These are phyloP conservation scores for Dictyostelium brefeldianum DNA, from an alignment of 78 protist species.

Conservation along the genomic window DNA sequence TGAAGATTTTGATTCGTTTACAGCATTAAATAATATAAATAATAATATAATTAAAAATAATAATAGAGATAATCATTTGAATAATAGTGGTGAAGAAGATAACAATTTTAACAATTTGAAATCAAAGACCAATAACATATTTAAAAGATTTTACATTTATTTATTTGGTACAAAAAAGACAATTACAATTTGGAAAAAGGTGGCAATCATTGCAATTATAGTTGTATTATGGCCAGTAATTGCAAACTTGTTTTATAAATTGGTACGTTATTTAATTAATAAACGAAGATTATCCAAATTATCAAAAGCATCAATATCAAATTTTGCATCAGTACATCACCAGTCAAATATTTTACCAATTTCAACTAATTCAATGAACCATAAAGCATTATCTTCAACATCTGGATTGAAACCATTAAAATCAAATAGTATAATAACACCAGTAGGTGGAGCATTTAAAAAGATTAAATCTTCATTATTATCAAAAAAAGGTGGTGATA, in stretches of 20 bases:
- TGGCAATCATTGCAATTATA: conserved; percentile 10
- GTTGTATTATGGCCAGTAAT: conserved; percentile 56
- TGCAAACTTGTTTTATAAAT: conserved; percentile 28
- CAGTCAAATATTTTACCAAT: neutral
- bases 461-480: conserved; percentile 18
- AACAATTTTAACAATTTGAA: neutral
- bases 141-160: conserved; percentile 34
- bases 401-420: neutral
- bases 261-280: neutral
- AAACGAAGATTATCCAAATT: conserved; percentile 1
- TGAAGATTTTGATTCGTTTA: conserved; percentile 6
- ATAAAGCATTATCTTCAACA: too few species aligned
- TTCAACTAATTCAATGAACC: too few species aligned
- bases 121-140: neutral
- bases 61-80: neutral
- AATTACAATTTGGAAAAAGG: conserved; percentile 31
- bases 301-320: neutral
- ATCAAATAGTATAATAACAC: neutral
- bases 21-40: conserved; percentile 28
- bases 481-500: neutral
- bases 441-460: neutral
- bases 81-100: neutral
- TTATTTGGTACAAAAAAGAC: conserved; percentile 36
- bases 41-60: neutral
- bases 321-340: neutral